Evolutionary conservation across 805 yeast species (phyloP).

Genomic region (Pichia scutulata): DNA sequence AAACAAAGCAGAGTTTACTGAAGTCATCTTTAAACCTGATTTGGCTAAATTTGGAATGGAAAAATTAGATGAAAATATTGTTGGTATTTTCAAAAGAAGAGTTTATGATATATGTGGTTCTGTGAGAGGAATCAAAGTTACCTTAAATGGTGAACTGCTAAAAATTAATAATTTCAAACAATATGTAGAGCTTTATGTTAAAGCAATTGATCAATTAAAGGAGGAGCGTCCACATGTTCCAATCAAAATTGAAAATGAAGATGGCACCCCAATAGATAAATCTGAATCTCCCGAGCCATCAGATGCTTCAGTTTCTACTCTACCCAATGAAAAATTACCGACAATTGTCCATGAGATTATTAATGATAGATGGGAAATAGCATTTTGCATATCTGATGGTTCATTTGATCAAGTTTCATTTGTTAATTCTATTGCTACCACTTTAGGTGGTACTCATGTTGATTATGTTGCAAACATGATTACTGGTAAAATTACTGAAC

Average conservation of each 20-base stretch:
- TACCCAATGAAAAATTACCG: conserved; percentile 32
- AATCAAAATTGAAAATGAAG: conserved; percentile 5
- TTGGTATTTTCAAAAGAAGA: conserved; percentile 83
- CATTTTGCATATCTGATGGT: conserved; percentile 89
- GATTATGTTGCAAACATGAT: conserved; percentile 80
- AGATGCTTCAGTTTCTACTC: conserved; percentile 6
- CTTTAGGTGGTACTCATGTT: conserved; percentile 95
- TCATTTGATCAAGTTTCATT: conserved; percentile 90
- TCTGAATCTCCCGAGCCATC: conserved; percentile 5
- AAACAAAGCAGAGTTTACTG: conserved; percentile 70
- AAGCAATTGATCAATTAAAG: conserved; percentile 54
- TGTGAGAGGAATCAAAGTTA: conserved; percentile 72
- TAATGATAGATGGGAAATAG: conserved; percentile 92
- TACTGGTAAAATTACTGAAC: conserved; percentile 65
- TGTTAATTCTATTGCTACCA: conserved; percentile 96
- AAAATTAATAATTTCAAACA: conserved; percentile 70
- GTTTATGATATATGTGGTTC: conserved; percentile 95
- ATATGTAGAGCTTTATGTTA: conserved; percentile 84
- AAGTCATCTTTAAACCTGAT: conserved; percentile 84
- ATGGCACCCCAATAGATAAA: background rate
- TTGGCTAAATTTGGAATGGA: conserved; percentile 78
- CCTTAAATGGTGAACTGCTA: conserved; percentile 65
- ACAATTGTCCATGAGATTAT: conserved; percentile 72
- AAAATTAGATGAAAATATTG: conserved; percentile 69
- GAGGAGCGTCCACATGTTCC: conserved; percentile 22